Base-by-base conservation (phyloP, 208 protist genomes). In the Borovskyia barvae region DNA sequence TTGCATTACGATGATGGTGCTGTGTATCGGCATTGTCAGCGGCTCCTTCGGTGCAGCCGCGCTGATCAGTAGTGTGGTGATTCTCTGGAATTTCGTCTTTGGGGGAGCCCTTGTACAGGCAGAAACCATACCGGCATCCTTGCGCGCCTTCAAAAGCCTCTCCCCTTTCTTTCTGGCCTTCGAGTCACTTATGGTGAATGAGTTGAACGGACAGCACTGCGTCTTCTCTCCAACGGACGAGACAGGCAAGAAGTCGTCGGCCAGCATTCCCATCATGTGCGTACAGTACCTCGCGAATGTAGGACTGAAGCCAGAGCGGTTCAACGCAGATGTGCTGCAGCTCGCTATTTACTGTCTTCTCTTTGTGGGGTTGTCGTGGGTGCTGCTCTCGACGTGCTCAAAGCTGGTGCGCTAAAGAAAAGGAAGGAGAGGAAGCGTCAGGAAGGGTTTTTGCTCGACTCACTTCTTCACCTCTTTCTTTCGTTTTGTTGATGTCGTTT, bases 21-120 rank as follows among this genome's bases (percentile, higher is more conserved):
- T 96, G n/a, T 93, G 80, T 54, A 78, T 94, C 37, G 89, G 88
- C 50, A 82, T 94, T 42, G 22, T 93, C 24, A 81, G 71, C 9
- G 80, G 76, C 28, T 78, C 80, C 25, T 94, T 93, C 62, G 90
- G 90, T 17, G 37, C 82, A 1, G 90, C 89, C 0, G 90, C 86
- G 9, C 76, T 96, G 22, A 29, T 95, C n/a, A 93, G 86, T 56
- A 92, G 85, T 46, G 75, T 95, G 35, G 62, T 88, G 20, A 94
- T 95, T 62, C 56, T 91, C 39, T 95, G 84, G 85, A 93, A 92
- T 70, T 95, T 97, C 57, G 90, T 97, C 11, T 97, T 97, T 81
- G 90, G 90, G 17, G 90, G 90, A 0, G 75, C 90, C 11, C 66
- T 97, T 48, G 89, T 97, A 45, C 88, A 93, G 57, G 52, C 85